These are phyloP conservation scores for Alternaria panax DNA, from an alignment of 2,329 filamentous ascomycete species.

Conservation along the genomic window DNA sequence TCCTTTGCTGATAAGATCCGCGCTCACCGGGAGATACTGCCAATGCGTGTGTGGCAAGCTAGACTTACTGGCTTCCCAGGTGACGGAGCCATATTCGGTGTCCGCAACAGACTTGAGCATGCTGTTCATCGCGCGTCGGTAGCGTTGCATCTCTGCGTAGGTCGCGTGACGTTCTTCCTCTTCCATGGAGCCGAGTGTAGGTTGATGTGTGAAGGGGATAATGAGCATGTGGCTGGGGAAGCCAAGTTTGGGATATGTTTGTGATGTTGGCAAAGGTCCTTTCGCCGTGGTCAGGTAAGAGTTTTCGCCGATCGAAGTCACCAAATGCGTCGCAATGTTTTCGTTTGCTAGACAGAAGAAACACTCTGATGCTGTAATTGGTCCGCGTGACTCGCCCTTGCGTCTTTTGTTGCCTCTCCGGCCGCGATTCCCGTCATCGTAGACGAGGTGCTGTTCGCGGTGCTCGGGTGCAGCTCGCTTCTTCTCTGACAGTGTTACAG, in stretches of 20 bases:
- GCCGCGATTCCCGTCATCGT: conserved; percentile 45
- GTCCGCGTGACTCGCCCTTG: conserved; percentile 43
- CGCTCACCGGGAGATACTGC: conserved; percentile 85
- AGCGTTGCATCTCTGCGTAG: conserved; percentile 81
- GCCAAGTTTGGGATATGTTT: conserved; percentile 74
- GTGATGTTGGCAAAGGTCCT: conserved; percentile 77
- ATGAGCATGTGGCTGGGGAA: conserved; percentile 91
- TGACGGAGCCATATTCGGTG: conserved; percentile 77
- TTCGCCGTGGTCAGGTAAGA: conserved; percentile 91
- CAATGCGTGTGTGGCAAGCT: conserved; percentile 89
- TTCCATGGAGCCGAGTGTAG: conserved; percentile 74
- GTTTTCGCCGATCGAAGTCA: conserved; percentile 86
- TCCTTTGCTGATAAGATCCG: conserved; percentile 71
- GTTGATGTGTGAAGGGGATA: conserved; percentile 82
- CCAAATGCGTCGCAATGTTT: conserved; percentile 83
- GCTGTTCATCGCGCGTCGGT: conserved; percentile 76
- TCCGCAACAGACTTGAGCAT: conserved; percentile 68
- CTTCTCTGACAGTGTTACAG: conserved; percentile 65
- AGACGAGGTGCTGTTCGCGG: conserved; percentile 48
- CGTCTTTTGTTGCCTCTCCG: conserved; percentile 52
- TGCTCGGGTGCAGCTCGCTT: conserved; percentile 63
- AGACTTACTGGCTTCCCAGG: conserved; percentile 87
- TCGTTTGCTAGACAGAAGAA: conserved; percentile 96
- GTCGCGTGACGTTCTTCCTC: conserved; percentile 66
- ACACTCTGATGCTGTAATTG: conserved; percentile 72